Evolutionary conservation across 805 yeast species (phyloP).

Genomic region (Torulaspora franciscae): DNA sequence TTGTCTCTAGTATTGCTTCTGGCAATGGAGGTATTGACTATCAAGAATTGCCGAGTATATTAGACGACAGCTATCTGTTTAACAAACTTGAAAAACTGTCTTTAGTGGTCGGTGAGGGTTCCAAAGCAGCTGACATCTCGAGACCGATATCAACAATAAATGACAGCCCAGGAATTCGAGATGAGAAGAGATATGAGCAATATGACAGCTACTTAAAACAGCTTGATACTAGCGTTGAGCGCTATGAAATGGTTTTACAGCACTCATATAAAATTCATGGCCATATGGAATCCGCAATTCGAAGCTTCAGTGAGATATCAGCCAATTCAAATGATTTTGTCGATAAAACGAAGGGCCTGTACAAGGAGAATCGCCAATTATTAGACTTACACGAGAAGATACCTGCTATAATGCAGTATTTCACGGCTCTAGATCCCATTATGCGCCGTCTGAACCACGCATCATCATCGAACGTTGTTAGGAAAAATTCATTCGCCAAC

Average conservation of each 20-base stretch:
- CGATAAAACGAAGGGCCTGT: constrained; percentile 42
- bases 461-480: constrained; percentile 58
- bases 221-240: constrained; percentile 34
- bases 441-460: constrained; percentile 65
- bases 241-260: constrained; percentile 41
- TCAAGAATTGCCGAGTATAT: constrained; percentile 22
- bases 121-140: not conserved
- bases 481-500: constrained; percentile 49
- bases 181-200: constrained; percentile 13
- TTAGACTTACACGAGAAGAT: constrained; percentile 53
- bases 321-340: constrained; percentile 38
- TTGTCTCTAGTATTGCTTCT: constrained; percentile 57
- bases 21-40: constrained; percentile 30
- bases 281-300: constrained; percentile 30
- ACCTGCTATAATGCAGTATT: constrained; percentile 52
- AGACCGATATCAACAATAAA: not conserved
- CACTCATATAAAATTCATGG: constrained; percentile 36
- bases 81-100: constrained; percentile 24
- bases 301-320: constrained; percentile 33
- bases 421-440: constrained; percentile 66
- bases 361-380: constrained; percentile 45
- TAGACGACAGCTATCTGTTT: constrained; percentile 27
- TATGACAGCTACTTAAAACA: constrained; percentile 22
- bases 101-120: not conserved
- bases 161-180: no score